Evolutionary conservation across 352 stramenopile species (phyloP).

Genomic region (Phytopythium helicoides): DNA sequence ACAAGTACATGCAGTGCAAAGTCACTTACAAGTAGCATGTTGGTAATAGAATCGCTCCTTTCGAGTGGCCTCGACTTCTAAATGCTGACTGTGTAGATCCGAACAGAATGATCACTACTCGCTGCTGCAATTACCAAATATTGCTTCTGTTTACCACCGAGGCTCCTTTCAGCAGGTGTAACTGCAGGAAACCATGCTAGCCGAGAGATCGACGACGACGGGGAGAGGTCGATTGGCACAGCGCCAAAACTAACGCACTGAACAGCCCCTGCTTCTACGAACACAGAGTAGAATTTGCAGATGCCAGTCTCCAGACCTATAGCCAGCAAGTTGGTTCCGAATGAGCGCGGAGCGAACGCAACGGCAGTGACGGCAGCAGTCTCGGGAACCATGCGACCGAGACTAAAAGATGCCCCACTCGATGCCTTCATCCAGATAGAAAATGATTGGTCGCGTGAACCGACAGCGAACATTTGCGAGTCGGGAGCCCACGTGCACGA

Average conservation of each 20-base stretch:
- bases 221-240: constrained; percentile 18
- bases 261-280: not conserved
- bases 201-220: constrained; percentile 41
- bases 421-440: constrained; percentile 39
- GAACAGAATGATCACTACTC: constrained; percentile 55
- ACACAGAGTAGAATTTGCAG: not conserved
- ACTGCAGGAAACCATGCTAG: constrained; percentile 38
- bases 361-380: constrained; percentile 58
- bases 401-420: constrained; percentile 17
- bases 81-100: constrained; percentile 32
- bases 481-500: constrained; percentile 71
- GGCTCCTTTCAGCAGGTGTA: not conserved
- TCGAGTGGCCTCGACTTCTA: constrained; percentile 8
- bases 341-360: constrained; percentile 36
- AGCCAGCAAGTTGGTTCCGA: constrained; percentile 26
- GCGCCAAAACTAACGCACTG: constrained; percentile 8
- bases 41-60: constrained; percentile 9
- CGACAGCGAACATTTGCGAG: constrained; percentile 51
- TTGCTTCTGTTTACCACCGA: not conserved
- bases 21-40: constrained; percentile 47
- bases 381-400: constrained; percentile 20
- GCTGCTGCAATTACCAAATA: constrained; percentile 27
- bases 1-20: constrained; percentile 73
- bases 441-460: constrained; percentile 64
- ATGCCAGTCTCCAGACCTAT: constrained; percentile 63